These are phyloP conservation scores for Periconia sp. DNA, from an alignment of 2,329 filamentous ascomycete genomes.

Conservation along the genomic window DNA sequence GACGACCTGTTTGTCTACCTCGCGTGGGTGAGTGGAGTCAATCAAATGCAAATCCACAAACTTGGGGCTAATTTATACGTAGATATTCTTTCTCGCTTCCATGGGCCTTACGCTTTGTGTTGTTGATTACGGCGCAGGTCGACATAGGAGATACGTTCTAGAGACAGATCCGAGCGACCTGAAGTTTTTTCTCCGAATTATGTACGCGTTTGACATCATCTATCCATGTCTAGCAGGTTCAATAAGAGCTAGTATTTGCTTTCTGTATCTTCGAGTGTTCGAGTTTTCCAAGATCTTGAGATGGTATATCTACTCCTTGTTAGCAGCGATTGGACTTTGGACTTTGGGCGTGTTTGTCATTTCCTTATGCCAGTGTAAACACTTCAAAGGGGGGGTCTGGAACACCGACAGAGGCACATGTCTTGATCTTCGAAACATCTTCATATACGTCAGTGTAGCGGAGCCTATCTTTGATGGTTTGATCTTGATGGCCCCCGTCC, in stretches of 20 bases:
- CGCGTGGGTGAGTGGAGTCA: background rate
- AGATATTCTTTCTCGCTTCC: background rate
- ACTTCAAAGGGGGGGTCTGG: background rate
- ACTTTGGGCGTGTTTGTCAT: background rate
- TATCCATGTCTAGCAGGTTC: background rate
- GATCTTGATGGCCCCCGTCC: background rate
- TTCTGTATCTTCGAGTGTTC: background rate
- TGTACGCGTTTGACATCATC: background rate
- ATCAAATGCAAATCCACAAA: background rate
- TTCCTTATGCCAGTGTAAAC: background rate
- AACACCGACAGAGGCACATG: background rate
- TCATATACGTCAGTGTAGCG: background rate
- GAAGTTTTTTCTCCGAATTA: background rate
- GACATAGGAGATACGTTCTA: background rate
- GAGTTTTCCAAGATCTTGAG: background rate
- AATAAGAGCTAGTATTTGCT: background rate
- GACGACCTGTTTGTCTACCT: background rate
- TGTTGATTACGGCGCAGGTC: background rate
- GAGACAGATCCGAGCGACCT: background rate
- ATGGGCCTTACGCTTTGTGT: background rate
- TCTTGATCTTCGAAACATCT: background rate
- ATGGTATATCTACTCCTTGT: background rate
- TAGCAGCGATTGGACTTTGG: background rate
- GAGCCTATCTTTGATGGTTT: background rate
- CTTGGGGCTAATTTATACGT: background rate